Conservation (phyloP, 768 basidiomycete species). For the Boletus vermiculosoides region DNA sequence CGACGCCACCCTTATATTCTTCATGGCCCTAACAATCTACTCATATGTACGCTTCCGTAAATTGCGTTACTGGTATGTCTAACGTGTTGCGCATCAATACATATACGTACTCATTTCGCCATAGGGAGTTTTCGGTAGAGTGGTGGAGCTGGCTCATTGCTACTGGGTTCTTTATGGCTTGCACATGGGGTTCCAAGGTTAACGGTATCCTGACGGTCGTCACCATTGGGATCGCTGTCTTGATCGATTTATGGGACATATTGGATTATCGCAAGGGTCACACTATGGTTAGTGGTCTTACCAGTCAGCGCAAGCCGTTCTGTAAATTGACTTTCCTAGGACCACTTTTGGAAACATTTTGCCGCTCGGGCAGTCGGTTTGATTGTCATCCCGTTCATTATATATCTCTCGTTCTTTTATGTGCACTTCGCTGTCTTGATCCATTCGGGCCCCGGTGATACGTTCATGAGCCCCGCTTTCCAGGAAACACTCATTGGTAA, state of each 20-base stretch:
- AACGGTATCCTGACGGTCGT: constrained; percentile 91
- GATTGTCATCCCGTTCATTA: constrained; percentile 82
- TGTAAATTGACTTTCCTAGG: constrained; percentile 42
- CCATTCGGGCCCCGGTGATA: constrained; percentile 88
- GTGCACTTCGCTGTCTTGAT: constrained; percentile 88
- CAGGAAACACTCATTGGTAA: constrained; percentile 94
- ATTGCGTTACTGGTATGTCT: constrained; percentile 76
- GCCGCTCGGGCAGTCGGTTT: constrained; percentile 78
- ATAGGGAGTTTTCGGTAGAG: constrained; percentile 78
- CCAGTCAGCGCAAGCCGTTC: neutral
- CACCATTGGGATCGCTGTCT: constrained; percentile 86
- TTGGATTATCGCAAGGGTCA: constrained; percentile 80
- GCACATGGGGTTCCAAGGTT: constrained; percentile 97
- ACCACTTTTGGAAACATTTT: constrained; percentile 89
- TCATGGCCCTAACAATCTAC: constrained; percentile 92
- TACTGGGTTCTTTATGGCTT: constrained; percentile 92
- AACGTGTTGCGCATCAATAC: neutral
- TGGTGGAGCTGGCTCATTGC: constrained; percentile 96
- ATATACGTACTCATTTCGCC: constrained; percentile 3
- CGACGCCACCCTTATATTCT: constrained; percentile 92
- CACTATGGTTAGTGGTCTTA: constrained; percentile 57
- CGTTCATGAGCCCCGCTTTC: constrained; percentile 97
- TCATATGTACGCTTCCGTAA: constrained; percentile 94
- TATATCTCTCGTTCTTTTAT: constrained; percentile 96
- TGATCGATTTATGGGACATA: constrained; percentile 93